Evolutionary conservation across 2,329 filamentous ascomycete species (phyloP).

Genomic region (Tolypocladium tropicale): DNA sequence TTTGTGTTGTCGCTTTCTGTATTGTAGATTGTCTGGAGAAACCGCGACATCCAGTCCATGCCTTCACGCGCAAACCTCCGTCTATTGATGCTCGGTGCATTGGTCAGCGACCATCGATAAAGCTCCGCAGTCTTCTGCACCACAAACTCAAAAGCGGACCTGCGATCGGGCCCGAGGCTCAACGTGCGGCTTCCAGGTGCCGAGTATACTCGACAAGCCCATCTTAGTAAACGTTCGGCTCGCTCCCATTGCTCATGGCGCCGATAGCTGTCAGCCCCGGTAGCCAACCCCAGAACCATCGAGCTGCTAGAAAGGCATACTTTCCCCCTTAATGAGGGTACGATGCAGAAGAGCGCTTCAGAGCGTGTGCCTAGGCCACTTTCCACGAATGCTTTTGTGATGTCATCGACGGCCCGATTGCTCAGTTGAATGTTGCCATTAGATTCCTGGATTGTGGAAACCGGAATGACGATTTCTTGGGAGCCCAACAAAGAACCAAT

Average conservation of each 20-base stretch:
- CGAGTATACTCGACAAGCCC: neutral
- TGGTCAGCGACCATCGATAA: constrained; percentile 4
- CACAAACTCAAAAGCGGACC: neutral
- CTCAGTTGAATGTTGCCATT: constrained; percentile 3
- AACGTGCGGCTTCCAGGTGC: neutral
- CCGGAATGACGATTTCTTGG: neutral
- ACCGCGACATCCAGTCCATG: constrained; percentile 1
- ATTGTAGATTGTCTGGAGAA: neutral
- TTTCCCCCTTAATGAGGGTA: constrained; percentile 1
- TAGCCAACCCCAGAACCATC: neutral
- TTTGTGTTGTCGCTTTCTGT: neutral
- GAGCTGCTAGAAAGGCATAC: neutral
- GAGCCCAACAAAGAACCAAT: neutral
- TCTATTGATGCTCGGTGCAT: neutral
- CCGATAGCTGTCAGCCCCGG: neutral
- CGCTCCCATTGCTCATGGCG: neutral
- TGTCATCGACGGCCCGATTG: neutral
- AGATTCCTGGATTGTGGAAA: constrained; percentile 1
- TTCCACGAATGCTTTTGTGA: constrained; percentile 7
- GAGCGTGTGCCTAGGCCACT: constrained; percentile 3
- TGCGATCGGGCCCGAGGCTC: neutral
- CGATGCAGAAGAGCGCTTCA: constrained; percentile 5
- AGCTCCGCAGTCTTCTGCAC: constrained; percentile 1
- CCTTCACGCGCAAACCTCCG: neutral
- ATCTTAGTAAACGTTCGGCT: neutral